Base-by-base conservation (phyloP, 2,329 filamentous ascomycete species). In the Colletotrichum chlorophyti region DNA sequence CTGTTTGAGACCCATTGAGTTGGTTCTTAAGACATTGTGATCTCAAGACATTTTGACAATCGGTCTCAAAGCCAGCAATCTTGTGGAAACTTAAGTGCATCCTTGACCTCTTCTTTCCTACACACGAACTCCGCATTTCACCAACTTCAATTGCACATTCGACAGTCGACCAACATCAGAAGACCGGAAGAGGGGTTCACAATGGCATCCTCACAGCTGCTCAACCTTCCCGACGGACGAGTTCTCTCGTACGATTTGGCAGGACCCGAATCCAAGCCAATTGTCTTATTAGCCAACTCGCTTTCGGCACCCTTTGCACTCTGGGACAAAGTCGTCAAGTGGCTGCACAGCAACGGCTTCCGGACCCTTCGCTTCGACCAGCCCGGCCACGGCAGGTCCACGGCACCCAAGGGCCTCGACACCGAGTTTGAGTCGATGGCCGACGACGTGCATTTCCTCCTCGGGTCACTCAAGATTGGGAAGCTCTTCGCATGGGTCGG, bases 361-460 rank as follows among this genome's bases (percentile, higher is more conserved):
- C 70, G 70, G n/a, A 72, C 74, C 15, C 66, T 80, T 12, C 72
- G 75, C 31, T 80, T 76, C 60, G 74, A 79, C 58, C 73, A 75
- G 35, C 75, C 76, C 0, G 77, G 77, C 31, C 77, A 80, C 53
- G 76, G 76, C 34, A 58, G 48, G 12, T 79, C 76, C 2, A 66
- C 67, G 0, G 66, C 67, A 1, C 75, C 76, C 5, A 52, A 64
- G 12, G 64, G 68, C 5, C 65, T 76, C 14, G 66, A 68, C 3
- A 74, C 73, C 6, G 78, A 74, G 0, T 77, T 79, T 60, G 67
- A 70, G 23, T 69, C 69, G 12, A 70, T 79, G 52, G 71, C 73
- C 4, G 69, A 72, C 23, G 75, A 78, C 45, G 72, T 77, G 1
- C 51, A 64, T 35, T 55, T 65, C n/a, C 69, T 79, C 5, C 64